phyloP scores from a whole-genome alignment of 1,284 basidiomycete genomes.

The Ustilago crameri region DNA sequence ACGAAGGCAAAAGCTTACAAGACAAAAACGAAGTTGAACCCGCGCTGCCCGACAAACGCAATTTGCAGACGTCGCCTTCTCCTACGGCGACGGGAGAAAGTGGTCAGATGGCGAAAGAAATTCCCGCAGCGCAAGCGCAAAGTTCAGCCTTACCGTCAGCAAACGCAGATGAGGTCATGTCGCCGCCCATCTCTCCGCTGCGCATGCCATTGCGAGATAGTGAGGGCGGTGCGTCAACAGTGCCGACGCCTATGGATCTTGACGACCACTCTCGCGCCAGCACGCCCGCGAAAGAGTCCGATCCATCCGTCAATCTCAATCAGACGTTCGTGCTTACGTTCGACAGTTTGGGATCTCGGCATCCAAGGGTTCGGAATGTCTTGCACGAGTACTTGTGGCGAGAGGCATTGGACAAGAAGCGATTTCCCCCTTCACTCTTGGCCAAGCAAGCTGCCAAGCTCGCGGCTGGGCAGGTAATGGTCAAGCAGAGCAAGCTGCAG shows the following conservation, averaged over 20 bases:
- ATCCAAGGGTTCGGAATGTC: slow-evolving; percentile 75
- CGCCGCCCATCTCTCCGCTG: slow-evolving; percentile 12
- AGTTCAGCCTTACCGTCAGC: not conserved
- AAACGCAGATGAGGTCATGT: slow-evolving; percentile 3
- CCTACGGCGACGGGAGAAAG: not conserved
- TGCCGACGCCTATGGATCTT: slow-evolving; percentile 14
- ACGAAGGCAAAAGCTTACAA: slow-evolving; percentile 17
- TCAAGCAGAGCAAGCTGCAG: slow-evolving; percentile 3
- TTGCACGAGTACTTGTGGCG: slow-evolving; percentile 78
- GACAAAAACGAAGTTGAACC: slow-evolving; percentile 26
- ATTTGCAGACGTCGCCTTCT: not conserved
- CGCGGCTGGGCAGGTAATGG: not conserved
- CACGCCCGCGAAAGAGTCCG: not conserved
- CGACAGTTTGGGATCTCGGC: slow-evolving; percentile 82
- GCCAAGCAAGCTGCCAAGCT: slow-evolving; percentile 1
- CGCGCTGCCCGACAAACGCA: not conserved
- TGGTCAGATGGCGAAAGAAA: not conserved
- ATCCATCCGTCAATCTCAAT: slow-evolving; percentile 7
- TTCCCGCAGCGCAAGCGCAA: not conserved
- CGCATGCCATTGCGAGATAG: slow-evolving; percentile 2
- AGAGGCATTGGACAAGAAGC: slow-evolving; percentile 84
- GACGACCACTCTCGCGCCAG: slow-evolving; percentile 7
- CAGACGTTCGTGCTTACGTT: slow-evolving; percentile 69
- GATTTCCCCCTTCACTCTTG: slow-evolving; percentile 49
- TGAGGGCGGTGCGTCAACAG: not conserved